A percentile compares a stretch with the other conserved stretches of the same genome.
Evolutionary conservation across 2,329 filamentous ascomycete species (phyloP).

Genomic region (Ascochyta clinopodiicola): DNA sequence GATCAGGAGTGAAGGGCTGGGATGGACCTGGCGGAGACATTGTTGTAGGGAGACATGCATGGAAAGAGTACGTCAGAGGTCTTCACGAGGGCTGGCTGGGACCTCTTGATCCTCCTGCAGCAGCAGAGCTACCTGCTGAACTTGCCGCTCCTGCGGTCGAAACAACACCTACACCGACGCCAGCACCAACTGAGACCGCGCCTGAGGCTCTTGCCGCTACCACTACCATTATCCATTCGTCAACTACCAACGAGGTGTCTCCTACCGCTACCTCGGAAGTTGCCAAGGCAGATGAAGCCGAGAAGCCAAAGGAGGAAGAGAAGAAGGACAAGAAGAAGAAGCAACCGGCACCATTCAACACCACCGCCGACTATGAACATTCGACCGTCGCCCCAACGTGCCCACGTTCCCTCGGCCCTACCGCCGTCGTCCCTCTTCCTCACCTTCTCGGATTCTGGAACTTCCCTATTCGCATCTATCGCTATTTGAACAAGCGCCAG

Average conservation of each 20-base stretch:
- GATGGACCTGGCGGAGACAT: constrained; percentile 81
- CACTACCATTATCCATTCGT: constrained; percentile 19
- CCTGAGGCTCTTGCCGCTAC: constrained; percentile 19
- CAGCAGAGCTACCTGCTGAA: constrained; percentile 29
- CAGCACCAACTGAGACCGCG: constrained; percentile 19
- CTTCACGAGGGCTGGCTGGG: constrained; percentile 97
- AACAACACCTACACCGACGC: constrained; percentile 11
- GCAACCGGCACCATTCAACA: constrained; percentile 73
- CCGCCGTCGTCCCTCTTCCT: constrained; percentile 76
- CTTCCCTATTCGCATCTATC: constrained; percentile 83
- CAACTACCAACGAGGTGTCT: constrained; percentile 44
- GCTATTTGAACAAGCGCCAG: constrained; percentile 83
- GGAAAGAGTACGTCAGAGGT: constrained; percentile 96
- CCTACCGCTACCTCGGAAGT: constrained; percentile 37
- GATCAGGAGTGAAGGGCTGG: constrained; percentile 72
- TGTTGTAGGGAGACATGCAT: constrained; percentile 87
- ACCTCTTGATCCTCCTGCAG: constrained; percentile 70
- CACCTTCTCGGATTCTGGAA: constrained; percentile 93
- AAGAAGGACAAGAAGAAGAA: constrained; percentile 58
- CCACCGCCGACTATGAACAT: constrained; percentile 74
- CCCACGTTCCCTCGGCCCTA: constrained; percentile 75
- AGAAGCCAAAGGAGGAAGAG: constrained; percentile 47
- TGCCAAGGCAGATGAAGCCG: constrained; percentile 33
- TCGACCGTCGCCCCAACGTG: constrained; percentile 69
- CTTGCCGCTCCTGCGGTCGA: constrained; percentile 20